Base-by-base conservation (phyloP, 2,329 filamentous ascomycete genomes). In the Aspergillus persii region DNA sequence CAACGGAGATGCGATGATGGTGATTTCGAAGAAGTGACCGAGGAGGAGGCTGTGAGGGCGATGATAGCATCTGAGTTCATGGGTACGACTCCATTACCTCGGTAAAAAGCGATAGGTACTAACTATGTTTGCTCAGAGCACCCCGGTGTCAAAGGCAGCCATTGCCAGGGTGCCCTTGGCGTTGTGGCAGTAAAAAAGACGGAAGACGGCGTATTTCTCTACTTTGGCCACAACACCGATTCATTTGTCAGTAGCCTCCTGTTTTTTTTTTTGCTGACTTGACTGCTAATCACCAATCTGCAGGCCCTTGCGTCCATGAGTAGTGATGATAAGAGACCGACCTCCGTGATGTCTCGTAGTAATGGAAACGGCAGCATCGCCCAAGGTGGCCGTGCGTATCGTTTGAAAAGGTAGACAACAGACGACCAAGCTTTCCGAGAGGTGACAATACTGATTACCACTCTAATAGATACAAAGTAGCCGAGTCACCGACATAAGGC, bases 221-320 rank as follows among this genome's bases (percentile, higher is more conserved):
- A 94, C 75, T 99, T 96, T 78, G 93, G 90, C 1, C 95, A 99
- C 80, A 99, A 98, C 71, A 99, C 95, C 0, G 94, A 98, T 73
- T 89, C 86, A 1, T 89, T 89, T 69, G 85, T 83, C 70, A 72
- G 80, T 69, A 23, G 27, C 44, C 31, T 6, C 44, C 7, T 15
- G 4, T 26, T 8, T 6, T 31, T 26, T 7, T 4, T 30, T 41
- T 2, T 39, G 12, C 12, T 12, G 36, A 15, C 36, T 41, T 41
- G 36, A 15, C n/a, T 47, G 8, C 64, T 67, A 55, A 61, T 41
- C 48, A 58, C n/a, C 27, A 33, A 36, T 48, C 30, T 46, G 18
- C 57, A 83, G 79, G 92, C 93, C 5, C 78, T 99, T 55, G 92
- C 92, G 1, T 96, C 92, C 3, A 96, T 98, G 91, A 86, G 89